Evolutionary conservation across 2,329 filamentous ascomycete genomes (phyloP), one percentile per base, ranked within the genome.

Genomic region (Rasamsonia emersonii): DNA sequence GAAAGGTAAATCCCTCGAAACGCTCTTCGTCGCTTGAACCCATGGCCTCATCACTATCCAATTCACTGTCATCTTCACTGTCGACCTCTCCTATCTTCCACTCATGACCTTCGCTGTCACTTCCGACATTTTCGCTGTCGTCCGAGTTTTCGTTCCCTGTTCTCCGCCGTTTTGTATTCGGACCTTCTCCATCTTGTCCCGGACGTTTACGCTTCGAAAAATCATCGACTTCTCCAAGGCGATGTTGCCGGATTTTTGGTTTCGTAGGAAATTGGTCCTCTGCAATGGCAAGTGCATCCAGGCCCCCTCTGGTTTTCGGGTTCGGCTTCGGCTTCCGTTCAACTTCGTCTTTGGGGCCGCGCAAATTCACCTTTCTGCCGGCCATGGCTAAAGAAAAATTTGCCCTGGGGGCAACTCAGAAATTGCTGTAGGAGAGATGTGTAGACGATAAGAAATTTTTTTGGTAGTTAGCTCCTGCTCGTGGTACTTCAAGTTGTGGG

Each of bases 21-120:
- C 71, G 73, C 53, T 93, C 88, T 49, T 91, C 79, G 49, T 94
- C 88, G 47, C 84, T 91, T 43, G 84, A 79, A 3, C 86, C 84
- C 67, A 94, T 86, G 2, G 89, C 88, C 49, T 93, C 85, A 52
- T 83, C 79, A 43, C 75, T 80, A 51, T 83, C 78, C 35, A 84
- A 64, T 40, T 81, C 77, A 33, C 73, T 77, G 46, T 83, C 79
- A 40, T 81, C 71, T 32, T 80, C 77, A 26, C 71, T 74, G 29
- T 71, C 73, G 14, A 79, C 75, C 28, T 77, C 65, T 16, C 88
- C 86, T 30, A 93, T 67, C 30, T 72, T 79, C 86, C 86, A 94
- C 50, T 83, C 77, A 47, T 93, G 83, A 14, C 86, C 86, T 39
- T 88, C 83, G 39, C 81, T 85, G 51, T 94, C 88, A 45, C 80